Percentiles rank a stretch among this genome's conserved stretches.
Conservation (phyloP, 768 basidiomycete species). For the Infundibulicybe gibba region DNA sequence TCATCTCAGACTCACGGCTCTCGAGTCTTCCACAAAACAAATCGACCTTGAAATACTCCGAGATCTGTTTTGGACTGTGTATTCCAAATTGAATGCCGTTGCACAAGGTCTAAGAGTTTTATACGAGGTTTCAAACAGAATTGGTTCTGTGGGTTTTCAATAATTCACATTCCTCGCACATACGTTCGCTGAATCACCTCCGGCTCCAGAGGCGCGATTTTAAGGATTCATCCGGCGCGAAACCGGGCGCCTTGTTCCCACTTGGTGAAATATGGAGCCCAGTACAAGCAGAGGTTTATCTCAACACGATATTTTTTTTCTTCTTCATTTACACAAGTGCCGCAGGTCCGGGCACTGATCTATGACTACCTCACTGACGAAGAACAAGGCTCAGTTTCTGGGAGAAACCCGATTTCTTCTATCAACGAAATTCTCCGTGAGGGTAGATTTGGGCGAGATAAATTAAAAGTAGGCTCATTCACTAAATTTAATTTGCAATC, state of each 20-base stretch:
- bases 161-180: neutral
- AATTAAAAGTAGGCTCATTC: constrained; percentile 54
- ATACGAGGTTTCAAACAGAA: constrained; percentile 86
- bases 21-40: constrained; percentile 70
- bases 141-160: constrained; percentile 77
- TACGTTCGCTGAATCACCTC: neutral
- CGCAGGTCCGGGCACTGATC: constrained; percentile 77
- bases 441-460: constrained; percentile 76
- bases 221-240: constrained; percentile 79
- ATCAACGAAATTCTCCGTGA: constrained; percentile 93
- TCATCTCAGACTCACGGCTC: constrained; percentile 59
- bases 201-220: constrained; percentile 79
- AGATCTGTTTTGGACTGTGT: constrained; percentile 97
- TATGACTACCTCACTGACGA: constrained; percentile 93
- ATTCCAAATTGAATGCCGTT: constrained; percentile 93
- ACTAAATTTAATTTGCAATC: neutral
- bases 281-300: constrained; percentile 82
- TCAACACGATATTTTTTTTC: neutral
- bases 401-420: constrained; percentile 85
- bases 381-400: constrained; percentile 71
- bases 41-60: constrained; percentile 81
- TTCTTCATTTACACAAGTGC: constrained; percentile 4
- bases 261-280: constrained; percentile 85
- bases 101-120: constrained; percentile 87
- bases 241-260: constrained; percentile 75